Evolutionary conservation across 768 basidiomycete species (phyloP).

Genomic region (Podaxis mareebaensis): DNA sequence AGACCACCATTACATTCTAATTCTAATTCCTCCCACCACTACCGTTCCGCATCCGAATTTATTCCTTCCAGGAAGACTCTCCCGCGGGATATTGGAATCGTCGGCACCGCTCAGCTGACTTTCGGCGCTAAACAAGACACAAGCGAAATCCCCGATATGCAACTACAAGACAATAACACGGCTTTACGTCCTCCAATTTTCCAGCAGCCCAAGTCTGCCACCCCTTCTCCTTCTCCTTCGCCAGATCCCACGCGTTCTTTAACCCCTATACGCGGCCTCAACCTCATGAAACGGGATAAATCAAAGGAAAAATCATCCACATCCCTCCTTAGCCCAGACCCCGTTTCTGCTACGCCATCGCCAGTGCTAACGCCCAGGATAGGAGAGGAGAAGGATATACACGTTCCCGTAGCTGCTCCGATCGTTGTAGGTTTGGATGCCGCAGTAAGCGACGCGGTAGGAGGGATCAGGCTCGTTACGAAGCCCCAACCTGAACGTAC

Average conservation of each 20-base stretch:
- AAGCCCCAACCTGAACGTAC: not conserved
- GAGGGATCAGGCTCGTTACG: constrained; percentile 11
- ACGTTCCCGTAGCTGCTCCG: constrained; percentile 61
- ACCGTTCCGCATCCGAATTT: constrained; percentile 52
- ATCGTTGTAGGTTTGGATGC: constrained; percentile 52
- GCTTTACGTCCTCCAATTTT: constrained; percentile 30
- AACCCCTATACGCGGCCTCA: constrained; percentile 18
- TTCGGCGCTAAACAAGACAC: constrained; percentile 18
- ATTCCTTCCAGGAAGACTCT: constrained; percentile 27
- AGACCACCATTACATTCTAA: not conserved
- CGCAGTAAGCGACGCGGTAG: not conserved
- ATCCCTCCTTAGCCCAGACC: constrained; percentile 25
- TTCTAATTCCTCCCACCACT: constrained; percentile 28
- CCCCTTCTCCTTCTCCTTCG: constrained; percentile 29
- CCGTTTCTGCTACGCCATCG: not conserved
- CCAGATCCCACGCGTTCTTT: constrained; percentile 16
- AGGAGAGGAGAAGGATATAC: constrained; percentile 61
- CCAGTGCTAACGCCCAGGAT: constrained; percentile 59
- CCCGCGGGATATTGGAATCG: constrained; percentile 46
- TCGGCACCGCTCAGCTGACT: constrained; percentile 40
- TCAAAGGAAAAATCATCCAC: constrained; percentile 16
- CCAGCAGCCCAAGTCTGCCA: constrained; percentile 27
- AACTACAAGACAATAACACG: constrained; percentile 28
- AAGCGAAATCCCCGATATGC: constrained; percentile 19
- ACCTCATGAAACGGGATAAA: constrained; percentile 10